Percentiles rank a stretch among this genome's conserved stretches.
Evolutionary conservation across 2,329 filamentous ascomycete species (phyloP).

Genomic region (Colletotrichum musicola): DNA sequence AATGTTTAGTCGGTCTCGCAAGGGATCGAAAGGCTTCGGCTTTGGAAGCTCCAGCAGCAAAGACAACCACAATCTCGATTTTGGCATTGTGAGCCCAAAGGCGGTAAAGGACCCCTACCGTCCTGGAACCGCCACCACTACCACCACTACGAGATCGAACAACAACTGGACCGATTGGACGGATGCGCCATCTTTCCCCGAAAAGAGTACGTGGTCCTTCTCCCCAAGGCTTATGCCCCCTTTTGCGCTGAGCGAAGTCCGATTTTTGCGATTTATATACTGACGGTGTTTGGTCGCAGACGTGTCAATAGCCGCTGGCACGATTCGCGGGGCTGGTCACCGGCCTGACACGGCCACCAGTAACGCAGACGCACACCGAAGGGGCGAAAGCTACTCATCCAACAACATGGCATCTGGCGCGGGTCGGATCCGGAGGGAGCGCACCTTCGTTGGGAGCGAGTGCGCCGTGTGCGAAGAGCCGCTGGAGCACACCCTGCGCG

Average conservation of each 20-base stretch:
- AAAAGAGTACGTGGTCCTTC: constrained; percentile 53
- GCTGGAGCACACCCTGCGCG: constrained; percentile 92
- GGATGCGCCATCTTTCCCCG: constrained; percentile 51
- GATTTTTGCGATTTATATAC: constrained; percentile 4
- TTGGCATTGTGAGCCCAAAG: constrained; percentile 38
- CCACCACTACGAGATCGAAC: constrained; percentile 32
- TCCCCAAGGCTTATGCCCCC: background rate
- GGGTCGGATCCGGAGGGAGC: constrained; percentile 85
- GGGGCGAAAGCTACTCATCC: constrained; percentile 46
- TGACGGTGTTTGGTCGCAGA: constrained; percentile 39
- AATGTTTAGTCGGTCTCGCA: constrained; percentile 38
- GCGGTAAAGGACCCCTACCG: constrained; percentile 34
- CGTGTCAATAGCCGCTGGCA: constrained; percentile 45
- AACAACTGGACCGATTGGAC: constrained; percentile 41
- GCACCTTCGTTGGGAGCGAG: constrained; percentile 94
- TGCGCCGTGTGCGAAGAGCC: constrained; percentile 98
- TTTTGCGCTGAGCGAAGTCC: background rate
- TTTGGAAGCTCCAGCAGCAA: constrained; percentile 37
- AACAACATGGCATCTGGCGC: constrained; percentile 59
- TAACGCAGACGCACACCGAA: constrained; percentile 52
- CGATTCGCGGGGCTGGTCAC: constrained; percentile 44
- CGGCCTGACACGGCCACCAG: constrained; percentile 50
- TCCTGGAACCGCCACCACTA: constrained; percentile 35
- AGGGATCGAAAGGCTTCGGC: constrained; percentile 38
- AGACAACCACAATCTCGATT: constrained; percentile 37